These are phyloP conservation scores for Eucalyptus cloeziana DNA, from an alignment of 345 rosid genomes.

Conservation along the genomic window DNA sequence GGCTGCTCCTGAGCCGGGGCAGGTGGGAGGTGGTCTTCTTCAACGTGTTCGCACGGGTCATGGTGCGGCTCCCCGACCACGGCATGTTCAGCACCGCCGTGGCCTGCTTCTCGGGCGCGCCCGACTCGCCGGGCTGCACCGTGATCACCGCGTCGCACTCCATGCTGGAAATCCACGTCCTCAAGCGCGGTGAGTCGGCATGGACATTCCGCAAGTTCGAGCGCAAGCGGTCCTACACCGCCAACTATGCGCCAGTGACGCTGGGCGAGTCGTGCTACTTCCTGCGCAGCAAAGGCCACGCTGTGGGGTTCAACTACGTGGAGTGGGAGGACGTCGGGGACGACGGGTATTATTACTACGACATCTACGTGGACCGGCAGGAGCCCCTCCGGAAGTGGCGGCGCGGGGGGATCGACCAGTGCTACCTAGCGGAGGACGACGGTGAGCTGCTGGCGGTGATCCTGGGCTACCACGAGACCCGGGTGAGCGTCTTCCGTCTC, in stretches of 20 bases:
- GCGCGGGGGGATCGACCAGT: neutral
- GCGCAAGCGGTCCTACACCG: neutral
- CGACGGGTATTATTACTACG: neutral
- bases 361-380: neutral
- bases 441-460: neutral
- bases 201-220: neutral
- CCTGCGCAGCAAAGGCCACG: neutral
- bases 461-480: neutral
- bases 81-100: neutral
- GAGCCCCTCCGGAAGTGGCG: neutral
- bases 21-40: neutral
- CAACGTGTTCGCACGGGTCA: neutral
- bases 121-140: neutral
- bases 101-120: neutral
- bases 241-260: neutral
- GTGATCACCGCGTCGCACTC: neutral
- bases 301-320: neutral
- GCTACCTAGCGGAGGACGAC: neutral
- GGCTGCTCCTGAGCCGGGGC: neutral
- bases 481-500: neutral
- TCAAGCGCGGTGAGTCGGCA: neutral
- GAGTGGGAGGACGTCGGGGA: neutral
- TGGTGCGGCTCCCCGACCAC: neutral
- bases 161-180: neutral
- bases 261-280: neutral